A percentile compares a stretch with the other conserved stretches of the same genome.
phyloP scores from a whole-genome alignment of 257 asterid species.

The Jaltomata sinuosa region DNA sequence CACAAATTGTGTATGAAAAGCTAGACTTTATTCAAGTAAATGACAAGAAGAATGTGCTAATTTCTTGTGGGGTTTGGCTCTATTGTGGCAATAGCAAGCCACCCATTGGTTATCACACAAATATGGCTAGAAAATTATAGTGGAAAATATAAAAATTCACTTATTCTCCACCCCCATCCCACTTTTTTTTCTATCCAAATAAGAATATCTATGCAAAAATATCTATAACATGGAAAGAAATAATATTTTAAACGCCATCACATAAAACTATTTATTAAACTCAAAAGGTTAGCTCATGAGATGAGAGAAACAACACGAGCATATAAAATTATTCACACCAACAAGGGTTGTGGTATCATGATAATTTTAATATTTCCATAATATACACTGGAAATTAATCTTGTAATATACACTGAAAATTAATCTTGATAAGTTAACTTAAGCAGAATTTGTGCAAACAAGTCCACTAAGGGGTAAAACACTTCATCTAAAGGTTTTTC shows the following conservation, averaged over 20 bases:
- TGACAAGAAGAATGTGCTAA: not conserved
- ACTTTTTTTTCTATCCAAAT: not conserved
- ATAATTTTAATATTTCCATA: too few species aligned
- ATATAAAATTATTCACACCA: not conserved
- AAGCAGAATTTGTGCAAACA: not conserved
- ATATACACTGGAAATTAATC: too few species aligned
- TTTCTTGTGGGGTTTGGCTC: conserved; percentile 19
- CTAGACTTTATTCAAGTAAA: not conserved
- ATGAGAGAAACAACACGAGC: not conserved
- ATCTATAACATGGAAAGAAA: not conserved
- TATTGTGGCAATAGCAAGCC: conserved; percentile 30
- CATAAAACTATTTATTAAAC: not conserved
- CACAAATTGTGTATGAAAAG: not conserved
- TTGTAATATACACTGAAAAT: not conserved
- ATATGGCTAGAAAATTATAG: conserved; percentile 12
- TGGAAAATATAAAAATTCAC: not conserved
- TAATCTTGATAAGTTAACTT: not conserved
- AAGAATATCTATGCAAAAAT: not conserved
- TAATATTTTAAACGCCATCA: not conserved
- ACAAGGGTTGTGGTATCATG: too few species aligned
- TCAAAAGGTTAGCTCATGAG: not conserved
- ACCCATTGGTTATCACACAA: conserved; percentile 33
- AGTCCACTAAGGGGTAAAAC: not conserved
- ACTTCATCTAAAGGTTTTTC: not conserved
- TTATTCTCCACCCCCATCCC: not conserved